Base-by-base conservation (phyloP, 371 early-diverging fungal genomes). In the Apophysomyces ossiformis region DNA sequence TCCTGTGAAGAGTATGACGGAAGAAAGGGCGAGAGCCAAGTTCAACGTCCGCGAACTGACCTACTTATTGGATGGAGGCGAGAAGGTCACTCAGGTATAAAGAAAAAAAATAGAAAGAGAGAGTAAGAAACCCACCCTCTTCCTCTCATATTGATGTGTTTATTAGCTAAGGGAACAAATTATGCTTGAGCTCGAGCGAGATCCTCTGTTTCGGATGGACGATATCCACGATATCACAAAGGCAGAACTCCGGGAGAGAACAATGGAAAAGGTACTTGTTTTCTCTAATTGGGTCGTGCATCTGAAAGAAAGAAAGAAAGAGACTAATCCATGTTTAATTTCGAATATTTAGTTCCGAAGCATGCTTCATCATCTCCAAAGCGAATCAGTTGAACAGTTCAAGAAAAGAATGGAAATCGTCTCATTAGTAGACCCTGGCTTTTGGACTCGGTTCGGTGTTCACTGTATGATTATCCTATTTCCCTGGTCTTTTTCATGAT, bases 401-500 rank as follows among this genome's bases (percentile, higher is more conserved):
- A 89, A 89, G 70, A 76, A 85, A 69, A 88, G 95, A 54, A 92
- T 96, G 95, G 89, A 89, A 74, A 79, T 93, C n/a, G 83, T 96
- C 59, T 87, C 88, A 69, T 75, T 93, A 61, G 79, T 94, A 26
- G 95, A 95, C 66, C 93, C 95, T 43, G 94, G 91, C n/a, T 93
- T 94, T 76, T 94, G 94, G 94, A 96, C 96, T n/a, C 89, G 96
- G 16, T 87, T 95, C 65, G 96, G 96, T 72, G 96, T 96, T 39
- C 96, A 96, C 72, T 90, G 88, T 79, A 77, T 73, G 73, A 26
- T 26, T 26, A 26, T 26, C 32, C 32, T 26, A 26, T 26, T 26
- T 26, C 2, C 32, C 32, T 26, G 32, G 2, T 26, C 36, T 36
- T 32, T 13, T 38, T 16, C 18, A 0, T 8, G 16, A 26, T 26